A percentile compares a stretch with the other conserved stretches of the same genome.
Conservation (phyloP, 2,329 filamentous ascomycete genomes). For the Fusarium bactridioides region DNA sequence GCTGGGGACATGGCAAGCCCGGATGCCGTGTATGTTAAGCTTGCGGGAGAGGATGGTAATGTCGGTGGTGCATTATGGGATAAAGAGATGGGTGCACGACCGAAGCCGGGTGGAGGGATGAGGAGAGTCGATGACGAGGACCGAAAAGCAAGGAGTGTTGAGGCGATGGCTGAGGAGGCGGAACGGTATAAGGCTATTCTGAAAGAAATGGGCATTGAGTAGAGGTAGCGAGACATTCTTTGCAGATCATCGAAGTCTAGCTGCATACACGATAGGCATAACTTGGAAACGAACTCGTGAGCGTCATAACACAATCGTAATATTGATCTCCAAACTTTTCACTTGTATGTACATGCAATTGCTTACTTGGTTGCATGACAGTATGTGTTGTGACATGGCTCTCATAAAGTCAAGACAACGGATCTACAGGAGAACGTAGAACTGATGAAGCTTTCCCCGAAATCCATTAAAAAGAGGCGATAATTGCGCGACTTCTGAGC, state of each 20-base stretch:
- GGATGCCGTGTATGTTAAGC: constrained; percentile 81
- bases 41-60: constrained; percentile 88
- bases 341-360: background rate
- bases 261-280: background rate
- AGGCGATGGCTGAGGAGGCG: constrained; percentile 84
- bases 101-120: constrained; percentile 65
- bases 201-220: constrained; percentile 50
- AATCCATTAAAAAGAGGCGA: background rate
- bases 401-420: too few species aligned
- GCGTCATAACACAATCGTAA: background rate
- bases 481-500: background rate
- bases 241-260: background rate
- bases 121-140: constrained; percentile 75
- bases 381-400: background rate
- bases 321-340: background rate
- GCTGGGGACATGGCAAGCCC: constrained; percentile 59
- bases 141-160: constrained; percentile 70
- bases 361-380: background rate
- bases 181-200: constrained; percentile 66
- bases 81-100: constrained; percentile 47
- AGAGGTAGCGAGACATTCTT: background rate
- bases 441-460: background rate
- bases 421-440: background rate
- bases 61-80: constrained; percentile 76
- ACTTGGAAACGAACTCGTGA: background rate